Evolutionary conservation across 2,329 filamentous ascomycete genomes (phyloP).

Genomic region (Aspergillus sp.): DNA sequence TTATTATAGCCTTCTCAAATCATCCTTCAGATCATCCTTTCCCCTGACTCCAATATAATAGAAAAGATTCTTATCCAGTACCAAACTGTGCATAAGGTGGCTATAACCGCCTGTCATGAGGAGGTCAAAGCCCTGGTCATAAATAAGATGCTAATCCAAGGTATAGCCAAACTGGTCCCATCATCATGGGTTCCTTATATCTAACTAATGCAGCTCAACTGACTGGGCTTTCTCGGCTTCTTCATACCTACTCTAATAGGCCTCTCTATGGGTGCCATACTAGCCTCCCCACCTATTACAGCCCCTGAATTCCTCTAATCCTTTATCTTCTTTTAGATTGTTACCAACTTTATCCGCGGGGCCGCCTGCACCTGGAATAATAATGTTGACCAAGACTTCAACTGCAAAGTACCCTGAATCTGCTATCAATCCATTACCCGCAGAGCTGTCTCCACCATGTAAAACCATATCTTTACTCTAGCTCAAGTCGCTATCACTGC

Average conservation of each 20-base stretch:
- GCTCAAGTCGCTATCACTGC: background rate
- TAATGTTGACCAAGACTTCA: conserved; percentile 84
- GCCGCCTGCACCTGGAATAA: conserved; percentile 90
- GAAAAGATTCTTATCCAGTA: no score
- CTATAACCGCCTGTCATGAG: no score
- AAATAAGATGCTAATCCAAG: no score
- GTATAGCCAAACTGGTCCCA: no score
- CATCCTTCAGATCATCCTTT: no score
- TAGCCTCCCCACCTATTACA: conserved; percentile 54
- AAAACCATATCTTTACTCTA: conserved; percentile 62
- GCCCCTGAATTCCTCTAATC: conserved; percentile 53
- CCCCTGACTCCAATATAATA: no score
- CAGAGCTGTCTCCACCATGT: conserved; percentile 70
- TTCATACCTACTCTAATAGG: conserved; percentile 86
- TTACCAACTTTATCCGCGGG: conserved; percentile 78
- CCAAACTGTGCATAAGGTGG: no score
- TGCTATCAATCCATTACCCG: conserved; percentile 78
- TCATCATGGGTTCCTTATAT: conserved; percentile 14
- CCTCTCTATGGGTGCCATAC: conserved; percentile 70
- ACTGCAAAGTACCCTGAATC: conserved; percentile 76
- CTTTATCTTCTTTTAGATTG: conserved; percentile 53
- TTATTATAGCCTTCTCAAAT: no score
- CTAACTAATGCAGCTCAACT: conserved; percentile 68
- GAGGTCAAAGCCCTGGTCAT: no score
- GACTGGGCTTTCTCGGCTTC: conserved; percentile 81